These are phyloP conservation scores for Ceratobasidium papillatum DNA, from an alignment of 1,284 basidiomycete species.

Conservation along the genomic window DNA sequence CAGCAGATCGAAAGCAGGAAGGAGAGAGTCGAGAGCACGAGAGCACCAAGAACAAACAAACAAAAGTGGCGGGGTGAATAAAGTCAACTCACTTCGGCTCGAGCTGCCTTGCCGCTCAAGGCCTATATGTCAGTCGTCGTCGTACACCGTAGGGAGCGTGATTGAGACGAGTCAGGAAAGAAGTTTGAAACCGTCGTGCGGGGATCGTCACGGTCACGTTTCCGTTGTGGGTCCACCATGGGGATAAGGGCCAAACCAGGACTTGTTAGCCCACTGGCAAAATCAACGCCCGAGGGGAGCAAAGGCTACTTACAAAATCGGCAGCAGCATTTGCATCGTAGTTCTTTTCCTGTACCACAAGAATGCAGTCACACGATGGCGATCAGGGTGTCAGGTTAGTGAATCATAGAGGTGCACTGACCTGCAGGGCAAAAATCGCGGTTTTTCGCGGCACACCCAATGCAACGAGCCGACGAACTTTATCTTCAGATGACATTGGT, in stretches of 20 bases:
- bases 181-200: conserved; percentile 6
- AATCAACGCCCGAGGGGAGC: not conserved
- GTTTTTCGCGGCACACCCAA: conserved; percentile 17
- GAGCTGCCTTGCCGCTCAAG: conserved; percentile 35
- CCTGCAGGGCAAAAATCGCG: conserved; percentile 23
- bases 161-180: conserved; percentile 29
- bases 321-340: conserved; percentile 11
- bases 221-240: conserved; percentile 17
- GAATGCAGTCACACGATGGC: conserved; percentile 1
- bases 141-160: not conserved
- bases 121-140: conserved; percentile 8
- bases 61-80: not conserved
- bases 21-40: not conserved
- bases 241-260: conserved; percentile 10
- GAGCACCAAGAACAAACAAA: not conserved
- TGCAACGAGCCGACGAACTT: conserved; percentile 8
- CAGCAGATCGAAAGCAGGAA: not conserved
- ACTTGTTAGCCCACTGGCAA: not conserved
- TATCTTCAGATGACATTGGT: conserved; percentile 15
- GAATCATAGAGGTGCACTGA: not conserved
- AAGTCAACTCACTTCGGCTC: conserved; percentile 31
- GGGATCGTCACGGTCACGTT: conserved; percentile 36
- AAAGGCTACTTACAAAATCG: conserved; percentile 17
- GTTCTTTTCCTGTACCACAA: conserved; percentile 34
- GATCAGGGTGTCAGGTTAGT: not conserved